Evolutionary conservation across 2,329 filamentous ascomycete species (phyloP).

Genomic region (Cladosporium sp.): DNA sequence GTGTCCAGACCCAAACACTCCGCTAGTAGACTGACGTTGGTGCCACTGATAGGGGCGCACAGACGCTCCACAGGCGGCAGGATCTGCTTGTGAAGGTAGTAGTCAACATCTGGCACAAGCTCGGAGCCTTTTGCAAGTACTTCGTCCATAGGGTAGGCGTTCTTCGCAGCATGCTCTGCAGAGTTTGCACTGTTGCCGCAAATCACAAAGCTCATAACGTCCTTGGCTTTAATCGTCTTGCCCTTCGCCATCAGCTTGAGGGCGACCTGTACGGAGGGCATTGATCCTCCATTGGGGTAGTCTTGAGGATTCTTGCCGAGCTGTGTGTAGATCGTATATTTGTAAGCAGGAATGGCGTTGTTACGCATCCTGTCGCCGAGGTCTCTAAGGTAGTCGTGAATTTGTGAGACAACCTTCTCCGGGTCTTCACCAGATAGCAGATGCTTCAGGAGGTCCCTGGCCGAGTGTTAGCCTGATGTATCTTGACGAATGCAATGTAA

Average conservation of each 20-base stretch:
- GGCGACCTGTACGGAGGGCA: slow-evolving; percentile 97
- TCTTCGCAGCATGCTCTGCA: slow-evolving; percentile 74
- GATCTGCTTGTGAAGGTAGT: slow-evolving; percentile 97
- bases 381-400: slow-evolving; percentile 89
- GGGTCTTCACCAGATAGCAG: slow-evolving; percentile 92
- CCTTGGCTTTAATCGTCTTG: slow-evolving; percentile 85
- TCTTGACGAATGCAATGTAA: background rate
- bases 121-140: slow-evolving; percentile 74
- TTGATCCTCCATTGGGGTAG: slow-evolving; percentile 89
- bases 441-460: slow-evolving; percentile 79
- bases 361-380: slow-evolving; percentile 86
- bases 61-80: slow-evolving; percentile 97
- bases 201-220: slow-evolving; percentile 95
- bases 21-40: slow-evolving; percentile 84
- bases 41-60: slow-evolving; percentile 92
- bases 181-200: slow-evolving; percentile 68
- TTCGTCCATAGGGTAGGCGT: slow-evolving; percentile 84
- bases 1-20: slow-evolving; percentile 93
- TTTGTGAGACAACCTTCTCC: slow-evolving; percentile 81
- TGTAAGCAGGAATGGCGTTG: slow-evolving; percentile 70
- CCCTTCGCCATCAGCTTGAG: slow-evolving; percentile 83
- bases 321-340: slow-evolving; percentile 98
- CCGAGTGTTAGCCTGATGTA: slow-evolving; percentile 25
- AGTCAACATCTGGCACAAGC: slow-evolving; percentile 89
- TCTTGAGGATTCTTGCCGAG: slow-evolving; percentile 91